phyloP scores from a whole-genome alignment of 352 stramenopile genomes.

The Phytophthora constricta region DNA sequence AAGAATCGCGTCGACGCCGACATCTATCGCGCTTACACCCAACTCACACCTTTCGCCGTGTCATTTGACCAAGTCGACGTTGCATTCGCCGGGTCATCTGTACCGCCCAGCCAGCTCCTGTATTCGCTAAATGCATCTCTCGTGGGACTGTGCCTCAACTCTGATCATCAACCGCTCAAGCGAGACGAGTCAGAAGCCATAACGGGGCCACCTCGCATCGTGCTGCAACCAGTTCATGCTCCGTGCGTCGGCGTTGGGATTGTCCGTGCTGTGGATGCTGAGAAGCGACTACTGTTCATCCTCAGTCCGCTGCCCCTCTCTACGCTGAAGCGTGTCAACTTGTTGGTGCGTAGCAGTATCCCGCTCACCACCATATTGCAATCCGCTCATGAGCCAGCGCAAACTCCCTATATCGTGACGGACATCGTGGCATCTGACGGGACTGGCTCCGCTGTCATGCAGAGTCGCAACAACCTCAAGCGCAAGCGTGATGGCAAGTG shows the following conservation, averaged over 20 bases:
- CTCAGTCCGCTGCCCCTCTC: conserved; percentile 68
- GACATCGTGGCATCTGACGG: conserved; percentile 77
- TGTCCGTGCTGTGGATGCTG: conserved; percentile 64
- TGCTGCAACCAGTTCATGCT: conserved; percentile 57
- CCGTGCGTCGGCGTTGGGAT: conserved; percentile 76
- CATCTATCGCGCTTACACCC: conserved; percentile 60
- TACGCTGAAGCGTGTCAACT: conserved; percentile 67
- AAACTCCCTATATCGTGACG: conserved; percentile 70
- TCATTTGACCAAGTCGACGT: conserved; percentile 70
- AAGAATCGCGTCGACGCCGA: conserved; percentile 67
- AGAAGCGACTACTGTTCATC: conserved; percentile 63
- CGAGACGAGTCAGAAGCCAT: conserved; percentile 13
- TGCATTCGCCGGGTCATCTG: conserved; percentile 59
- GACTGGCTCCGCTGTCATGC: conserved; percentile 78
- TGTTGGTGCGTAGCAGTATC: conserved; percentile 76
- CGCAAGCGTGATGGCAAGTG: conserved; percentile 75
- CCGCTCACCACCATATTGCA: conserved; percentile 64
- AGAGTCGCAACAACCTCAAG: conserved; percentile 90
- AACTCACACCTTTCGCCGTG: conserved; percentile 55
- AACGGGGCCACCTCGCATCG: conserved; percentile 54
- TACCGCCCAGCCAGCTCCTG: conserved; percentile 77
- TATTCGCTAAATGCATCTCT: conserved; percentile 76
- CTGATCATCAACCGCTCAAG: conserved; percentile 35
- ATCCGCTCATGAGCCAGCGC: conserved; percentile 44
- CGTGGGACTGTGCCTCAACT: conserved; percentile 79